Evolutionary conservation across 192 early-diverging fungal genomes (phyloP).

Genomic region (Geosiphon pyriformis): DNA sequence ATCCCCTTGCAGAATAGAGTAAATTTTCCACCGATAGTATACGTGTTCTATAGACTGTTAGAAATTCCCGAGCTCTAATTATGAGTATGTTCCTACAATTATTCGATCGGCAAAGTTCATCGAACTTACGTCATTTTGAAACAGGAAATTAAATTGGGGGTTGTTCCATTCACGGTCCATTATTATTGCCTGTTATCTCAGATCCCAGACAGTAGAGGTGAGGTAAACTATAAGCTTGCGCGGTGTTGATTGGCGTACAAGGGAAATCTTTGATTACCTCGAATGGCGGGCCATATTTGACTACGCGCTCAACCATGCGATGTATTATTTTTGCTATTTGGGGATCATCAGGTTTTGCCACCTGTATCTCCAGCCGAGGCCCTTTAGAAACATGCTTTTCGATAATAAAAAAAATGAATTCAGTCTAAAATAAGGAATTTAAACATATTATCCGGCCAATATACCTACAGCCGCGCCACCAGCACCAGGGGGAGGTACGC

Average conservation of each 20-base stretch:
- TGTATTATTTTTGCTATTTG: constrained; percentile 65
- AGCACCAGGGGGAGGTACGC: background rate
- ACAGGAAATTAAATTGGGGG: constrained; percentile 66
- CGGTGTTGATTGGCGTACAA: no score
- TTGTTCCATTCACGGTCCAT: constrained; percentile 60
- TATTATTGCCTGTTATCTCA: constrained; percentile 44
- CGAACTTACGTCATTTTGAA: constrained; percentile 60
- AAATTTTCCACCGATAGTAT: constrained; percentile 92
- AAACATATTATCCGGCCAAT: background rate
- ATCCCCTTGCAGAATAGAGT: constrained; percentile 83
- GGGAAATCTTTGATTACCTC: constrained; percentile 47
- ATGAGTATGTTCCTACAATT: background rate
- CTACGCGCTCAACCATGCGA: constrained; percentile 75
- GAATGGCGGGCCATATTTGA: constrained; percentile 69
- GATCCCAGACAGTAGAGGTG: no score
- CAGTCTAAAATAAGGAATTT: background rate
- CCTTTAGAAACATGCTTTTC: constrained; percentile 8
- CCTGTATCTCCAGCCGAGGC: constrained; percentile 61
- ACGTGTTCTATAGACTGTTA: constrained; percentile 64
- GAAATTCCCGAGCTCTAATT: background rate
- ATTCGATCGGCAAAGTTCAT: no score
- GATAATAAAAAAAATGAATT: background rate
- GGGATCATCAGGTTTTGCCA: constrained; percentile 53
- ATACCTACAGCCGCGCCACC: background rate
- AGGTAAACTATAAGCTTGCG: no score